Base-by-base conservation (phyloP, 1,284 basidiomycete genomes). In the Austroboletus niveus region DNA sequence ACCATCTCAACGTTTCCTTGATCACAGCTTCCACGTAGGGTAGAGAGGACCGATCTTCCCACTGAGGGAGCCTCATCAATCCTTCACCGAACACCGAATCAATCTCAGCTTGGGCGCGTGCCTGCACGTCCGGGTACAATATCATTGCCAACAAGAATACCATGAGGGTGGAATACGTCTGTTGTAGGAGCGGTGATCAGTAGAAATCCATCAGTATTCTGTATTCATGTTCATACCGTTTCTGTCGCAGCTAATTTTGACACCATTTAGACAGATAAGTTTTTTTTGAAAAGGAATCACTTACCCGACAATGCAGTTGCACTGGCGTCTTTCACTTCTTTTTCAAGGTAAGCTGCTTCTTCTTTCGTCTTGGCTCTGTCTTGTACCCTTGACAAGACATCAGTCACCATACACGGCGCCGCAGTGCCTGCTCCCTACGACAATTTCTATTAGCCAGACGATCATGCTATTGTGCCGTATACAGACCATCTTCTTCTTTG, bases 361-460 rank as follows among this genome's bases (percentile, higher is more conserved):
- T 30, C 34, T 24, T 60, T 47, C 6, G 50, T 47, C 2, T 6
- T 4, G 15, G 42, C 46, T 30, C 17, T 44, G 22, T 45, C 53
- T 14, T 48, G 46, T 38, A 54, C 49, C 22, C 55, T 58, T 17
- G 20, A 24, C 6, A 65, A 43, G 15, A 52, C 46, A 22, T 62
- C 52, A 2, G 59, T 63, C 11, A 65, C 63, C 65, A 63, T 55
- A 0, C 56, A 67, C n/a, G 59, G 48, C 22, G 48, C 47, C 4
- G 58, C 63, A 3, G 46, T 65, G 5, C 62, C 62, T 24, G 53
- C 56, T 0, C 56, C 56, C 62, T 63, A 42, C 17, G 17, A 17
- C 17, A 17, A 17, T 17, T 17, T 17, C 17, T 17, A 17, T 17
- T 17, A 17, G 17, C 17, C 17, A 17, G 17, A 17, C 17, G 17